Base-by-base conservation (phyloP, 2,329 filamentous ascomycete species). In the Neofusicoccum ribis region DNA sequence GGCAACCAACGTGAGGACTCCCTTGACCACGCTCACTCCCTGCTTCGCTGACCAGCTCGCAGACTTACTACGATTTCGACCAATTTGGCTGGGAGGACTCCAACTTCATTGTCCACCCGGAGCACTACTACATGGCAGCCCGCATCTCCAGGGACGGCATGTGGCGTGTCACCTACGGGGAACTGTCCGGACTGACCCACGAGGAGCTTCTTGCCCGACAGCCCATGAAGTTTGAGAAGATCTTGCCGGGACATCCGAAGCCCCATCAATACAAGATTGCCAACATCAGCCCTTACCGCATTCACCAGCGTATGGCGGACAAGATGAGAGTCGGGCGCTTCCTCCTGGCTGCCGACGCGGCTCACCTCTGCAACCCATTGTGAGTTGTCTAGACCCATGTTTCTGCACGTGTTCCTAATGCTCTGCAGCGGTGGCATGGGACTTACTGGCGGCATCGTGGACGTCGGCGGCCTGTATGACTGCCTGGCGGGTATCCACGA, bases 91-190 rank as follows among this genome's bases (percentile, higher is more conserved):
- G 78, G 67, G 70, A 78, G n/a, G 83, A 86, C 64, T 78, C 80
- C 3, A 86, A 86, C 71, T 87, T 87, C 70, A 83, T 86, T 67
- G 79, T 88, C 31, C 80, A 88, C 67, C 85, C 85, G 0, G 81
- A 85, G 39, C 78, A 88, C 69, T 88, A 83, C 70, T 77, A 83
- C 77, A 86, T 88, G 84, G 84, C 83, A 2, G 85, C 86, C 2
- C 80, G 78, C 39, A 84, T 88, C 65, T 84, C 81, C 0, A 75
- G 74, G 2, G 85, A 87, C 62, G 84, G 84, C 0, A 72, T 89
- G 11, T 88, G 85, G 74, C 82, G 86, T 2, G 82, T 88, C 46
- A 85, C 85, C 0, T 88, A 88, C 69, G 85, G 85, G 50, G 86
- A 88, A 65, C 73, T 74, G 0, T 74, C 81, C 0, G 83, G 82